Evolutionary conservation across 2,329 filamentous ascomycete genomes (phyloP).

Genomic region (Trichoderma harzianum): DNA sequence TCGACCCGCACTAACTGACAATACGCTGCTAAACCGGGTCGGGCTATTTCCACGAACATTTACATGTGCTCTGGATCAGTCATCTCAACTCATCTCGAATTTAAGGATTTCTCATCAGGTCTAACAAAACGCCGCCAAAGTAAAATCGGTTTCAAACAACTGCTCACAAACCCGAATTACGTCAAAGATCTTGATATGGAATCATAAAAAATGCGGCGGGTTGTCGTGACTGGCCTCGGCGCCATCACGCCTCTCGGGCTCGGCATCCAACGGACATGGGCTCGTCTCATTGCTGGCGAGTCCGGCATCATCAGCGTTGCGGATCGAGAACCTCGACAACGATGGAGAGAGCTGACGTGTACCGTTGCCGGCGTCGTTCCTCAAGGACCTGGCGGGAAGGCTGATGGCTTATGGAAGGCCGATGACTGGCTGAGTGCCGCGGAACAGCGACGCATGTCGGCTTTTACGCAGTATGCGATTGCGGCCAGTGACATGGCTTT

Average conservation of each 20-base stretch:
- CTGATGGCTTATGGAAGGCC: conserved; percentile 47
- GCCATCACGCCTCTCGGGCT: conserved; percentile 81
- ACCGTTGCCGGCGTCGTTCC: conserved; percentile 84
- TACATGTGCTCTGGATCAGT: not conserved
- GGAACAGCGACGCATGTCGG: conserved; percentile 76
- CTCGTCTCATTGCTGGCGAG: conserved; percentile 71
- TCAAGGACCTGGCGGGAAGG: conserved; percentile 46
- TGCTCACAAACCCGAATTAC: not conserved
- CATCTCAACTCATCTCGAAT: not conserved
- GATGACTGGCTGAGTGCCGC: conserved; percentile 52
- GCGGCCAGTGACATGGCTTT: conserved; percentile 84
- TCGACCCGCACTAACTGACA: not conserved
- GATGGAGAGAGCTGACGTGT: conserved; percentile 73
- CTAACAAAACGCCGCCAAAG: not conserved
- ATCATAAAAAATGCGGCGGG: conserved; percentile 57
- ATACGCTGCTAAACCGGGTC: not conserved
- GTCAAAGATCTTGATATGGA: conserved; percentile 35
- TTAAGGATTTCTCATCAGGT: not conserved
- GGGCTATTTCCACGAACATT: not conserved
- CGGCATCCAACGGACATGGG: conserved; percentile 75
- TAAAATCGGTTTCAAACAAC: not conserved
- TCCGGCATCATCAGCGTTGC: conserved; percentile 77
- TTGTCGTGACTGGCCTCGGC: conserved; percentile 80
- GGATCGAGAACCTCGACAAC: conserved; percentile 50
- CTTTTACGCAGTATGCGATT: conserved; percentile 87